Evolutionary conservation across 139 green algal species (phyloP).

Genomic region (Pseudopediastrum boryanum): DNA sequence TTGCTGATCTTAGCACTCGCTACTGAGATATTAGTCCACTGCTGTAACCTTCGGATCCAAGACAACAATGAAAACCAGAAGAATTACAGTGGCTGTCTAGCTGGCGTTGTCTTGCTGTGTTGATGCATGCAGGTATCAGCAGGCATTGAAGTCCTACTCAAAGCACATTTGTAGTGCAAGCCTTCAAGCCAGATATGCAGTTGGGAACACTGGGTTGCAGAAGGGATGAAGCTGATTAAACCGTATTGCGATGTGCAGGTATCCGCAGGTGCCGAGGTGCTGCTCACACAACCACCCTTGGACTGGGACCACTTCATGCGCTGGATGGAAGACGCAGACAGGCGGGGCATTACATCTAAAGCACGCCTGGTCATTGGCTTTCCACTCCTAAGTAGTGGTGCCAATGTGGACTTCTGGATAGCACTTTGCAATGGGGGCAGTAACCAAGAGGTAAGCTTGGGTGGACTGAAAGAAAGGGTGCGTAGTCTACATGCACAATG

Average conservation of each 20-base stretch:
- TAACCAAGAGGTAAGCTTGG: conserved; percentile 26
- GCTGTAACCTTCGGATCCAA: no score
- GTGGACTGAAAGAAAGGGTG: neutral
- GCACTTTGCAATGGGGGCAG: conserved; percentile 47
- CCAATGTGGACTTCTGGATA: conserved; percentile 75
- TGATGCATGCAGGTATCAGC: no score
- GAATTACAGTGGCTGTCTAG: no score
- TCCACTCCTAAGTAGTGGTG: conserved; percentile 57
- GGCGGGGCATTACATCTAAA: conserved; percentile 20
- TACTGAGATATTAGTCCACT: no score
- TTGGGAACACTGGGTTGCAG: no score
- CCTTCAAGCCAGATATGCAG: no score
- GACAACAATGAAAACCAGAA: no score
- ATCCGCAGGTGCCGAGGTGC: conserved; percentile 58
- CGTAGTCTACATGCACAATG: neutral
- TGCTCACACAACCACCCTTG: conserved; percentile 82
- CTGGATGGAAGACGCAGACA: conserved; percentile 61
- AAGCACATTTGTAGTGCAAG: no score
- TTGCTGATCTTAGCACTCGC: no score
- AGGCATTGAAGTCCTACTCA: no score
- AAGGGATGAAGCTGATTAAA: no score
- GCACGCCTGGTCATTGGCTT: conserved; percentile 66
- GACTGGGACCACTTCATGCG: conserved; percentile 52
- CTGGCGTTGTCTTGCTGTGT: no score
- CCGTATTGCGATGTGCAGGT: conserved; percentile 59